Evolutionary conservation across 805 yeast species (phyloP), one percentile per base, ranked within the genome.

Genomic region (Myxozyma vanderwaltii): DNA sequence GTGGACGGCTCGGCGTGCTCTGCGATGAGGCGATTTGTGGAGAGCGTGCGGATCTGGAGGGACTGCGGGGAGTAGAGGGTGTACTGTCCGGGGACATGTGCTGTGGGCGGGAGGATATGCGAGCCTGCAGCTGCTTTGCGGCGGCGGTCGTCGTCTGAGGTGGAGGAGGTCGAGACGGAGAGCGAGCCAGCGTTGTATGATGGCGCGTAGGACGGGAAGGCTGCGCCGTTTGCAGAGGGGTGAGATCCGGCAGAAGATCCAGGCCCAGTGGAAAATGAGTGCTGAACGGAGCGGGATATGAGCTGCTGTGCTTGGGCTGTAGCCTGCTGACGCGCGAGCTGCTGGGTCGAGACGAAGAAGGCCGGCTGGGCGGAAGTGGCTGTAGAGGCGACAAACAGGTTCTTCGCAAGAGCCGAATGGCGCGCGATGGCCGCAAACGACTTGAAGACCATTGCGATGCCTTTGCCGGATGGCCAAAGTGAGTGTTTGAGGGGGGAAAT

Each of bases 271-370:
- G 64, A 56, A 46, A 53, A 60, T 17, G 62, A 54, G 27, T 51
- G 53, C 26, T 59, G 54, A 48, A 48, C 46, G 3, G 55, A 40
- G 33, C 64, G 62, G 39, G 54, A 39, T 40, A 61, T 24, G 33
- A 64, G 44, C 63, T 61, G 64, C 43, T 69, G 71, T 6, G 72
- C 63, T 61, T 73, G 77, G 15, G 71, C 66, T 23, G 61, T 17
- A 12, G 60, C 67, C 44, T 65, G 56, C 67, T 76, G 76, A 59
- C 75, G 77, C 29, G 76, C 68, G 48, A 74, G 70, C 56, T 75
- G 77, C 29, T 71, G 74, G 6, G 78, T 75, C 21, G 79, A 70
- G 36, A 72, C 72, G 56, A 76, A 76, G 63, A 76, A 76, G 29
- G 74, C 67, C 55, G 77, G 73, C 63, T 72, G 70, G 23, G 70